These are phyloP conservation scores for Mycena crocata DNA, from an alignment of 768 basidiomycete genomes.

Conservation along the genomic window DNA sequence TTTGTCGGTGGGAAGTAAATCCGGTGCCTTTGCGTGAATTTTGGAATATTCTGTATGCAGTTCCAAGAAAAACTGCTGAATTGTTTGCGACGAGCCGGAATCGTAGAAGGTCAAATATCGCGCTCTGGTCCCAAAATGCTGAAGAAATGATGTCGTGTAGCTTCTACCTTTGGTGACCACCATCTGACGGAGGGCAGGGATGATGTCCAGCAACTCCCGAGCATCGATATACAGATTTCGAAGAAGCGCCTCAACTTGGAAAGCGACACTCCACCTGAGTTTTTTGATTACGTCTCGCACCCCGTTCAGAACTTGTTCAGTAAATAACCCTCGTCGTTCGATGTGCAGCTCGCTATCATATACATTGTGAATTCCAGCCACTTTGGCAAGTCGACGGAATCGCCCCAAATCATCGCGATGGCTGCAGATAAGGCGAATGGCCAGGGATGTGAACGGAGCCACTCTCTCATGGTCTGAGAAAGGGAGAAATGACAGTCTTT, in stretches of 20 bases:
- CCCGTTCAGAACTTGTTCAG: conserved; percentile 42
- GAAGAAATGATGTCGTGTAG: conserved; percentile 56
- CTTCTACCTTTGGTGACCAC: conserved; percentile 42
- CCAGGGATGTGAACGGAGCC: conserved; percentile 64
- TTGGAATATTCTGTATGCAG: conserved; percentile 40
- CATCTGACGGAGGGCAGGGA: conserved; percentile 47
- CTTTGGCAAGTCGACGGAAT: conserved; percentile 53
- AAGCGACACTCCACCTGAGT: conserved; percentile 65
- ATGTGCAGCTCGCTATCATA: conserved; percentile 51
- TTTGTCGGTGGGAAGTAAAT: conserved; percentile 45
- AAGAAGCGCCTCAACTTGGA: conserved; percentile 65
- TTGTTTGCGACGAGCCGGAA: conserved; percentile 33
- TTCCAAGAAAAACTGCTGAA: conserved; percentile 47
- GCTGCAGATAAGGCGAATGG: conserved; percentile 61
- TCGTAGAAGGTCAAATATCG: conserved; percentile 43
- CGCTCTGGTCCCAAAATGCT: conserved; percentile 47
- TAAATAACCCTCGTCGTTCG: conserved; percentile 59
- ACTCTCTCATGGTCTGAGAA: conserved; percentile 55
- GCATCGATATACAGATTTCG: conserved; percentile 58
- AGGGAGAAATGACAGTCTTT: conserved; percentile 53
- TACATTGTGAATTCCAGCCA: conserved; percentile 52
- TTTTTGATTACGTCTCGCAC: conserved; percentile 47
- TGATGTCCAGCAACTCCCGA: conserved; percentile 59
- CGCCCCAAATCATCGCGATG: conserved; percentile 44
- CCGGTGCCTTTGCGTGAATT: conserved; percentile 33